phyloP scores from a whole-genome alignment of 352 stramenopile genomes.

The Pythium dissimile region DNA sequence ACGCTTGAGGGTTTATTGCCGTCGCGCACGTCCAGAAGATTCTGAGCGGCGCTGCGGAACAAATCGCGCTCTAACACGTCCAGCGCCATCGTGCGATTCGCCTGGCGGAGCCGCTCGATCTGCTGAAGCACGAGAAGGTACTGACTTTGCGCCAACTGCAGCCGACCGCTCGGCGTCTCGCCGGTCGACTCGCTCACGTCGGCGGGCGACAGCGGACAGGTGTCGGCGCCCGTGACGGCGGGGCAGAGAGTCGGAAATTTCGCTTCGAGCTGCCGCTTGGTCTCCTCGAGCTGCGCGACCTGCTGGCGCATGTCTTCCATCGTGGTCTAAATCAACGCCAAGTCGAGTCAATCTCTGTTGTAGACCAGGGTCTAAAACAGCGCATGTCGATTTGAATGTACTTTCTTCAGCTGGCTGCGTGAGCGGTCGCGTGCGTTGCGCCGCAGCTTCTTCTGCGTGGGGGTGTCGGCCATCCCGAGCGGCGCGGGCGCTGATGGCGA shows the following conservation, averaged over 20 bases:
- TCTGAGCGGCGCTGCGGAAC: conserved; percentile 46
- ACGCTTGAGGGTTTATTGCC: neutral
- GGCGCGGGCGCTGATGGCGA: neutral
- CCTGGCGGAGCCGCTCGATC: conserved; percentile 41
- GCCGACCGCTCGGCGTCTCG: neutral
- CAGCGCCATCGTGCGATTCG: conserved; percentile 39
- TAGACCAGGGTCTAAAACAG: too few species aligned
- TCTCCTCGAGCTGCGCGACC: conserved; percentile 39
- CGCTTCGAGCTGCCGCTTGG: conserved; percentile 37
- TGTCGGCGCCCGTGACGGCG: conserved; percentile 4
- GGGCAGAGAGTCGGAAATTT: neutral
- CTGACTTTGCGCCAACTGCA: conserved; percentile 31
- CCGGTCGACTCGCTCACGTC: neutral
- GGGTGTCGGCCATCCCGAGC: neutral
- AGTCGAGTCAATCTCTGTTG: too few species aligned
- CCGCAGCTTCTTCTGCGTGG: conserved; percentile 7
- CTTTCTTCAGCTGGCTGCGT: conserved; percentile 50
- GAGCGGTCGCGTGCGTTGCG: conserved; percentile 63
- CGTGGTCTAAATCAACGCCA: too few species aligned
- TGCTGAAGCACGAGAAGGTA: conserved; percentile 41
- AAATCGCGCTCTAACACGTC: conserved; percentile 46
- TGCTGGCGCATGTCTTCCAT: conserved; percentile 47
- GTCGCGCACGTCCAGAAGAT: conserved; percentile 46
- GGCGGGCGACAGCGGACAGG: neutral
- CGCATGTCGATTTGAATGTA: too few species aligned